These are phyloP conservation scores for Bimuria novae-zelandiae DNA, from an alignment of 2,329 filamentous ascomycete genomes.

Conservation along the genomic window DNA sequence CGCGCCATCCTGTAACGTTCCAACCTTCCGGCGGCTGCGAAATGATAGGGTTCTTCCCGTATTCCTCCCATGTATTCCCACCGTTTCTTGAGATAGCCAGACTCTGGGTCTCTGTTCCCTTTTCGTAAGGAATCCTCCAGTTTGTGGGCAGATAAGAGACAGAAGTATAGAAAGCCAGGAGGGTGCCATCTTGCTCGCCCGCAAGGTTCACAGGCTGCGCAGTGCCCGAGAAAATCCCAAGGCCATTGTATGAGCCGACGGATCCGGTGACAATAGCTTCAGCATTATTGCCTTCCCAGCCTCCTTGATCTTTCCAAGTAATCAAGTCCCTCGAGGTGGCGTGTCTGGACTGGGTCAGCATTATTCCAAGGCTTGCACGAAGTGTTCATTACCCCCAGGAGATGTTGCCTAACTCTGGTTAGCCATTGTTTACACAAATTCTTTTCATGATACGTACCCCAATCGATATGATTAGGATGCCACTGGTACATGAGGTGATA, in stretches of 20 bases:
- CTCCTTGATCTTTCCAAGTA: constrained; percentile 51
- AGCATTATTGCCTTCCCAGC: constrained; percentile 52
- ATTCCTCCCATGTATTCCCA: constrained; percentile 54
- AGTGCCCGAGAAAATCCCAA: constrained; percentile 60
- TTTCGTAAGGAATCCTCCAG: constrained; percentile 51
- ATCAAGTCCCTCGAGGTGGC: constrained; percentile 57
- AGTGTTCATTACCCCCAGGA: constrained; percentile 34
- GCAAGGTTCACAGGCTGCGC: constrained; percentile 54
- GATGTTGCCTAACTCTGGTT: constrained; percentile 43
- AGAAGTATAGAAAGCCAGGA: constrained; percentile 55
- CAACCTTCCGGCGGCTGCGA: constrained; percentile 48
- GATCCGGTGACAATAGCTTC: constrained; percentile 48
- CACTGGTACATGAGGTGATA: constrained; percentile 62
- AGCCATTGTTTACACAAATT: not conserved
- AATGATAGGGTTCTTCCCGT: constrained; percentile 53
- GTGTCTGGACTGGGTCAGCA: too few species aligned
- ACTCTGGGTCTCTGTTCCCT: constrained; percentile 53
- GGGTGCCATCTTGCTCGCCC: constrained; percentile 53
- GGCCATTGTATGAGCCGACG: constrained; percentile 52
- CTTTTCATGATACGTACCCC: constrained; percentile 35
- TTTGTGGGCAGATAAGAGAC: constrained; percentile 52
- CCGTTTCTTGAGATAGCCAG: constrained; percentile 53
- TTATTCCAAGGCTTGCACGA: too few species aligned
- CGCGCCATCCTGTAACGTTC: constrained; percentile 44
- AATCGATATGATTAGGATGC: constrained; percentile 54